A percentile compares a stretch with the other conserved stretches of the same genome.
Conservation (phyloP, 78 protist genomes). For the Dictyostelium purpureum region DNA sequence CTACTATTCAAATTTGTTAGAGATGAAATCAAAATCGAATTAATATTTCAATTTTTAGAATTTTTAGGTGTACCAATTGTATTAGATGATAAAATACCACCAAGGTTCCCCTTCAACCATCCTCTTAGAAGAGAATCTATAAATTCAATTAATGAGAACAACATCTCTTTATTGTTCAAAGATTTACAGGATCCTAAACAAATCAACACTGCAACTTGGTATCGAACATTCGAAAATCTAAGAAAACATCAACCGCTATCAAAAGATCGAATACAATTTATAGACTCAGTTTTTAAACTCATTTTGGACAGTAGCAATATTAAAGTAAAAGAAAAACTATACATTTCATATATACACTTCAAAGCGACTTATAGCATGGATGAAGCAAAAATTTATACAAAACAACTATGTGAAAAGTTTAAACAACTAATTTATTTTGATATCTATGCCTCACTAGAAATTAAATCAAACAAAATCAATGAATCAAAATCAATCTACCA, state of each 20-base stretch:
- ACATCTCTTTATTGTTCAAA: background rate
- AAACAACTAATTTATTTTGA: slow-evolving; percentile 2
- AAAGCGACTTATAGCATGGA: background rate
- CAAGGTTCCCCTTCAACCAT: slow-evolving; percentile 8
- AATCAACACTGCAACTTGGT: slow-evolving; percentile 15
- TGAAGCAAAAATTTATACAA: background rate
- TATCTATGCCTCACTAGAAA: background rate
- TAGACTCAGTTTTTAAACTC: background rate
- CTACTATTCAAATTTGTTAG: slow-evolving; percentile 19
- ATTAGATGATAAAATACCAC: background rate
- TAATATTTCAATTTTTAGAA: slow-evolving; percentile 49
- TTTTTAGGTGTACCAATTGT: slow-evolving; percentile 37
- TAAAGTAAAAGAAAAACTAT: background rate
- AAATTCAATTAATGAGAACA: slow-evolving; percentile 1
- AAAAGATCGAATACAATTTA: slow-evolving; percentile 5
- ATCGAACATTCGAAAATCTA: background rate
- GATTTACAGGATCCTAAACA: background rate
- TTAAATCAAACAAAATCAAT: background rate
- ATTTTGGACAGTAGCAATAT: background rate
- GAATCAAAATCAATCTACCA: slow-evolving; percentile 42
- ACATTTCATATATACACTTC: slow-evolving; percentile 19
- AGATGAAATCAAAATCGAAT: slow-evolving; percentile 41
- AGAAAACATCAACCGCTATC: background rate
- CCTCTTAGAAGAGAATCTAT: slow-evolving; percentile 41
- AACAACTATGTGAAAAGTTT: background rate